These are phyloP conservation scores for Leishmania turanica DNA, from an alignment of 208 protist species.

Conservation along the genomic window DNA sequence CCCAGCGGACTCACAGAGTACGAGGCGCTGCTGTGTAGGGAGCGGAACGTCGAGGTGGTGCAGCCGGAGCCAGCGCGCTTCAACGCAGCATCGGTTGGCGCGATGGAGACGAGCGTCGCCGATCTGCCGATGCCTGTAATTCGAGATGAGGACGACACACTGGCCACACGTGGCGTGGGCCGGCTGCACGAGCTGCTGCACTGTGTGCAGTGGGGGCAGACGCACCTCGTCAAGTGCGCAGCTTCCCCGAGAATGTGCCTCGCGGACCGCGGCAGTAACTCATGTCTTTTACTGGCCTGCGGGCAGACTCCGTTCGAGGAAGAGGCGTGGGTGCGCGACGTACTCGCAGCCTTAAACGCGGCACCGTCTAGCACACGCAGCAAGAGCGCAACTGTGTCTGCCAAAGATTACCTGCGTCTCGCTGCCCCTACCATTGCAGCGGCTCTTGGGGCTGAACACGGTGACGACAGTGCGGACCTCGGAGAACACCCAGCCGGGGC, in stretches of 20 bases:
- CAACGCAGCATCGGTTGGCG: background rate
- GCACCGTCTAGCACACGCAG: background rate
- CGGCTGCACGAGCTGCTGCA: slow-evolving; percentile 63
- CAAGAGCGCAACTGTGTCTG: background rate
- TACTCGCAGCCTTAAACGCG: slow-evolving; percentile 13
- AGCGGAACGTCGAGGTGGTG: slow-evolving; percentile 47
- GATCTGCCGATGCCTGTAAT: slow-evolving; percentile 11
- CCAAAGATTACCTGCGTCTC: background rate
- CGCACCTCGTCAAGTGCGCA: slow-evolving; percentile 5
- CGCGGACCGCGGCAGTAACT: background rate
- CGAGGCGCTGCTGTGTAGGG: slow-evolving; percentile 40
- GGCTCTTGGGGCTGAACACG: background rate
- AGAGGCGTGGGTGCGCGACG: slow-evolving; percentile 34
- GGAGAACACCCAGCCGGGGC: background rate
- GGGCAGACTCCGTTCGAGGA: slow-evolving; percentile 37
- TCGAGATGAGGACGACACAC: slow-evolving; percentile 23
- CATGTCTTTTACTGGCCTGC: slow-evolving; percentile 29
- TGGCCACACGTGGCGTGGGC: slow-evolving; percentile 36
- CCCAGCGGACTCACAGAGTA: slow-evolving; percentile 29
- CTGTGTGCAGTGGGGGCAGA: slow-evolving; percentile 35
- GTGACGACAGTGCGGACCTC: background rate
- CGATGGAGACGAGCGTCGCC: slow-evolving; percentile 1
- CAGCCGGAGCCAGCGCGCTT: background rate
- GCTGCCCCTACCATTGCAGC: slow-evolving; percentile 1
- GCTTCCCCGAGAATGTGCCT: background rate